phyloP scores from a whole-genome alignment of 805 yeast species.

The Ogataea henricii region DNA sequence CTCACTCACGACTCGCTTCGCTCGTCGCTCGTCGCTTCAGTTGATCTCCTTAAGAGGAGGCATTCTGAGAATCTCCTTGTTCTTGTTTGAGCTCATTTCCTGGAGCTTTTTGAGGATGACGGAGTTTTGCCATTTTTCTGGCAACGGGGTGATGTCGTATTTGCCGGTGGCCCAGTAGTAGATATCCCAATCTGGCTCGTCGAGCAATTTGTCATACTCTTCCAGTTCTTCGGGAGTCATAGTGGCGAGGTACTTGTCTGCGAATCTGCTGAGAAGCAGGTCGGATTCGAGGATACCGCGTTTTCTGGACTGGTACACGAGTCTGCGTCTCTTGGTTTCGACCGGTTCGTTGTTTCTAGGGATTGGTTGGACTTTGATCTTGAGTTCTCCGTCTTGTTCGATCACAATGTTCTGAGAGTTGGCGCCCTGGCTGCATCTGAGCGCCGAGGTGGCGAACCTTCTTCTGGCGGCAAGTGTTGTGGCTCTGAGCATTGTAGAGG shows the following conservation, averaged over 20 bases:
- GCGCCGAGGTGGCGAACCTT: conserved; percentile 9
- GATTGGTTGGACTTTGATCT: conserved; percentile 75
- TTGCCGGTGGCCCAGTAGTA: conserved; percentile 96
- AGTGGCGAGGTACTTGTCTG: conserved; percentile 64
- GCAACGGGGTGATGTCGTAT: conserved; percentile 78
- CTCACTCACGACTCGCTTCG: too few species aligned
- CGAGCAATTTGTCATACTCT: conserved; percentile 83
- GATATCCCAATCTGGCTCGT: conserved; percentile 98
- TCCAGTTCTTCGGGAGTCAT: conserved; percentile 68
- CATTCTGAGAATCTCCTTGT: conserved; percentile 79
- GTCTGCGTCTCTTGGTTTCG: conserved; percentile 80
- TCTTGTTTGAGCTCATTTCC: conserved; percentile 70
- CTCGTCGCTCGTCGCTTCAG: not conserved
- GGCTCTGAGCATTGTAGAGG: not conserved
- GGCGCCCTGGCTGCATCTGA: conserved; percentile 22
- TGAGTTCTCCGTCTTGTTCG: conserved; percentile 44
- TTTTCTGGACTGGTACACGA: conserved; percentile 88
- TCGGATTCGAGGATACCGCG: conserved; percentile 96
- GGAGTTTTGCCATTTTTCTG: conserved; percentile 79
- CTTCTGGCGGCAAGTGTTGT: conserved; percentile 11
- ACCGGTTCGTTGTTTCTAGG: conserved; percentile 71
- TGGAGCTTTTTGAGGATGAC: conserved; percentile 66
- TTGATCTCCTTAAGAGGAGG: conserved; percentile 73
- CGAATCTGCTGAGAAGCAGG: conserved; percentile 79
- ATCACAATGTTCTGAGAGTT: conserved; percentile 19